A percentile compares a stretch with the other conserved stretches of the same genome.
These are phyloP conservation scores for Epichloe bromicola DNA, from an alignment of 2,329 filamentous ascomycete species.

Conservation along the genomic window DNA sequence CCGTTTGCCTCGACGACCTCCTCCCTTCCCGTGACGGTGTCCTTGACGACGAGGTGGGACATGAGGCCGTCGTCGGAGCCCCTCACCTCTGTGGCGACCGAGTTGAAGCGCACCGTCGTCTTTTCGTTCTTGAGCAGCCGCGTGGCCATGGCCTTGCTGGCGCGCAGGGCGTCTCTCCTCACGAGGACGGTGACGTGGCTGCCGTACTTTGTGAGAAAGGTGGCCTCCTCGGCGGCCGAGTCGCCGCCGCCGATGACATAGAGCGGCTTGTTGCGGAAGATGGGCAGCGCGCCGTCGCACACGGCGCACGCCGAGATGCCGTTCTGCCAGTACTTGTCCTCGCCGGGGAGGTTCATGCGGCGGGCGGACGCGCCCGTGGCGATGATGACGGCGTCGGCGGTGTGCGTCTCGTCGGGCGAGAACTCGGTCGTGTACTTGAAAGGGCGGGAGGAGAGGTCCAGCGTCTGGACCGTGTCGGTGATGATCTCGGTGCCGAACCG, in stretches of 20 bases:
- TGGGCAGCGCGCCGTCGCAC: constrained; percentile 91
- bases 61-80: constrained; percentile 79
- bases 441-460: constrained; percentile 72
- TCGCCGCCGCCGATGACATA: constrained; percentile 95
- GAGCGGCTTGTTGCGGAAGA: constrained; percentile 92
- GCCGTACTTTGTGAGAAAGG: constrained; percentile 96
- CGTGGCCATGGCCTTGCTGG: constrained; percentile 84
- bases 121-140: constrained; percentile 74
- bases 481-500: constrained; percentile 88
- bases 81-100: constrained; percentile 66
- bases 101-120: constrained; percentile 81
- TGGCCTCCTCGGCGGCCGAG: constrained; percentile 91
- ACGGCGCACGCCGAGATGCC: constrained; percentile 94
- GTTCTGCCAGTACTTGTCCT: constrained; percentile 95
- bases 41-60: constrained; percentile 74
- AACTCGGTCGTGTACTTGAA: constrained; percentile 95
- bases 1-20: constrained; percentile 85
- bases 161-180: constrained; percentile 71
- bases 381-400: constrained; percentile 83
- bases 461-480: constrained; percentile 78
- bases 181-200: constrained; percentile 92
- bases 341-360: constrained; percentile 69
- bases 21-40: constrained; percentile 60
- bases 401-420: constrained; percentile 68
- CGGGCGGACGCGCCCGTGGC: constrained; percentile 90